Conservation (phyloP, 768 basidiomycete genomes). For the Omphalotus guepiniiformis region DNA sequence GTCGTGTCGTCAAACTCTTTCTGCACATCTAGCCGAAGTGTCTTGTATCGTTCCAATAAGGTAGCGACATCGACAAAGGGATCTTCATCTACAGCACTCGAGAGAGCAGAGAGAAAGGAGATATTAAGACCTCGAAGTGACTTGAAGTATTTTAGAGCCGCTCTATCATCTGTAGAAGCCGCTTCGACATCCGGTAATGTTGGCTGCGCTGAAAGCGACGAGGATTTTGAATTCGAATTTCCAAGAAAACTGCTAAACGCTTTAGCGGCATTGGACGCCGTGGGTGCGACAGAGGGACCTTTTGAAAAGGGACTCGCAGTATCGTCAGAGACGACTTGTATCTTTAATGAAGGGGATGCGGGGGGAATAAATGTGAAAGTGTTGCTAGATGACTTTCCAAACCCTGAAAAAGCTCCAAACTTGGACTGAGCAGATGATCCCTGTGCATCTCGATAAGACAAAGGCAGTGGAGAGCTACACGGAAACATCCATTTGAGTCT, state of each 20-base stretch:
- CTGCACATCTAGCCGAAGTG: slow-evolving; percentile 49
- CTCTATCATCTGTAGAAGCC: slow-evolving; percentile 17
- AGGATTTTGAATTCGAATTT: slow-evolving; percentile 8
- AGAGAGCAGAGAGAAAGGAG: slow-evolving; percentile 56
- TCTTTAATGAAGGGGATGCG: slow-evolving; percentile 19
- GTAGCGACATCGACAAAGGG: slow-evolving; percentile 64
- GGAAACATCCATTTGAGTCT: slow-evolving; percentile 2
- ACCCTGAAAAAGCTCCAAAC: slow-evolving; percentile 50
- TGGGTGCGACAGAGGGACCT: slow-evolving; percentile 26
- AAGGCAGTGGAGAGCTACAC: slow-evolving; percentile 12
- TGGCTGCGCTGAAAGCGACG: slow-evolving; percentile 12
- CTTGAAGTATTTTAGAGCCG: slow-evolving; percentile 54
- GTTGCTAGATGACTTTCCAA: slow-evolving; percentile 33
- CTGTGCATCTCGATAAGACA: slow-evolving; percentile 8
- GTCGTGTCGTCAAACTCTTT: slow-evolving; percentile 45
- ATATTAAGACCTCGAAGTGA: slow-evolving; percentile 73
- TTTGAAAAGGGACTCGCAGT: slow-evolving; percentile 16
- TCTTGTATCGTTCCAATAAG: slow-evolving; percentile 56
- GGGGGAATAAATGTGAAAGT: slow-evolving; percentile 39
- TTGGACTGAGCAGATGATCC: slow-evolving; percentile 33
- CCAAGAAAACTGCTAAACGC: slow-evolving; percentile 46
- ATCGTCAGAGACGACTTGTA: slow-evolving; percentile 13
- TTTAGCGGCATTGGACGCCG: slow-evolving; percentile 45
- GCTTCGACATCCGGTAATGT: slow-evolving; percentile 12
- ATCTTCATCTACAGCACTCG: slow-evolving; percentile 58